Conservation (phyloP, 73 alveolate species). For the Effrenium voratum region DNA sequence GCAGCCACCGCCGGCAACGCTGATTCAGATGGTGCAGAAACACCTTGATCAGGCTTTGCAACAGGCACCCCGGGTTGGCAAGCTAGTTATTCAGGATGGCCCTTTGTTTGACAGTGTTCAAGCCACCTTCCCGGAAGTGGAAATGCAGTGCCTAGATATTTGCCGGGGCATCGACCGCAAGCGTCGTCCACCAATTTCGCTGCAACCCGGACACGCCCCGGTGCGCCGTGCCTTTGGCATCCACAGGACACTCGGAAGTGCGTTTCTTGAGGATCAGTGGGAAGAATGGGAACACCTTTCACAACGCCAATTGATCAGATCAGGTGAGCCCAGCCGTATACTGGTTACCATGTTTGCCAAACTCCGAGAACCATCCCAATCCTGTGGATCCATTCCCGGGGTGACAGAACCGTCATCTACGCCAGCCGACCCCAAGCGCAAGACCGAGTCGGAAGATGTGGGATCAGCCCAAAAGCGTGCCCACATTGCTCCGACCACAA, state of each 20-base stretch:
- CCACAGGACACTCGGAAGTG: background rate
- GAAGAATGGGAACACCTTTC: constrained; percentile 3
- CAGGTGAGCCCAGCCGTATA: background rate
- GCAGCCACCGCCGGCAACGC: no score
- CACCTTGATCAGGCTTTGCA: background rate
- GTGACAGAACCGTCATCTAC: no score
- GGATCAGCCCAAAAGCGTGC: no score
- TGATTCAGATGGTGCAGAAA: background rate
- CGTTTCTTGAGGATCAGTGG: background rate
- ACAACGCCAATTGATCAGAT: background rate
- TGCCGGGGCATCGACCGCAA: background rate
- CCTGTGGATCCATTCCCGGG: no score
- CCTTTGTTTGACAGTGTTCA: background rate
- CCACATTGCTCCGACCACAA: no score
- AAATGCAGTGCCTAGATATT: background rate
- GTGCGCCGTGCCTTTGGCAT: background rate
- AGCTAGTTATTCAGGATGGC: background rate
- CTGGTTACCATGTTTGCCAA: background rate
- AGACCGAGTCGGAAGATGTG: no score
- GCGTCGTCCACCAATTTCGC: background rate
- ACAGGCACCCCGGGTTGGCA: background rate
- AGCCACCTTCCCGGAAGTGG: background rate
- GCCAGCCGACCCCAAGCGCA: no score
- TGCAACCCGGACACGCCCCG: background rate
- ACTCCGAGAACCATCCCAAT: no score